A percentile compares a stretch with the other conserved stretches of the same genome.
phyloP scores from a whole-genome alignment of 148 eudicot species.

The Diospyros lotus region DNA sequence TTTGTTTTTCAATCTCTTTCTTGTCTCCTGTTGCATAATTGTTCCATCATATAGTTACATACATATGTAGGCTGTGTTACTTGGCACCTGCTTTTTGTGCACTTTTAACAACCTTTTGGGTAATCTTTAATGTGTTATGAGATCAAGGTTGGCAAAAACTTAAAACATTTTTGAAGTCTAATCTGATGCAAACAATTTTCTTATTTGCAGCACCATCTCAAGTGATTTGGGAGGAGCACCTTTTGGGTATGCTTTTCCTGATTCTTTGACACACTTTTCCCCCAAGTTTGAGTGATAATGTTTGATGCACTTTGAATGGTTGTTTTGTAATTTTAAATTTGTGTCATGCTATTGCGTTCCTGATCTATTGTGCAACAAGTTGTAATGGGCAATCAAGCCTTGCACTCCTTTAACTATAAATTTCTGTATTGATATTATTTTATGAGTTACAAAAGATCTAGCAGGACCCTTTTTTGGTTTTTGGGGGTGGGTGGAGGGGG shows the following conservation, averaged over 20 bases:
- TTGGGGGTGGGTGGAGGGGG: too few species aligned
- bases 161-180: background rate
- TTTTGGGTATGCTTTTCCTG: conserved; percentile 56
- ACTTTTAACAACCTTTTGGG: background rate
- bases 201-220: conserved; percentile 63
- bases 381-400: background rate
- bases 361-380: background rate
- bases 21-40: background rate
- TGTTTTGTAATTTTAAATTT: background rate
- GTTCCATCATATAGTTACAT: background rate
- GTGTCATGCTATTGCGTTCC: background rate
- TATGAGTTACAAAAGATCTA: background rate
- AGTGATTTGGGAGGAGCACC: conserved; percentile 81
- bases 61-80: background rate
- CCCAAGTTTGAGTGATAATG: background rate
- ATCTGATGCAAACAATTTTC: background rate
- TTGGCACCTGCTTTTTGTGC: background rate
- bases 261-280: background rate
- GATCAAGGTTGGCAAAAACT: background rate
- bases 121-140: conserved; percentile 1
- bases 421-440: background rate
- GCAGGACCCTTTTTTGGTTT: background rate
- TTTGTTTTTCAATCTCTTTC: too few species aligned
- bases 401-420: background rate
- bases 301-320: background rate